These are phyloP conservation scores for Solanum okadae DNA, from an alignment of 257 asterid species.

Conservation along the genomic window DNA sequence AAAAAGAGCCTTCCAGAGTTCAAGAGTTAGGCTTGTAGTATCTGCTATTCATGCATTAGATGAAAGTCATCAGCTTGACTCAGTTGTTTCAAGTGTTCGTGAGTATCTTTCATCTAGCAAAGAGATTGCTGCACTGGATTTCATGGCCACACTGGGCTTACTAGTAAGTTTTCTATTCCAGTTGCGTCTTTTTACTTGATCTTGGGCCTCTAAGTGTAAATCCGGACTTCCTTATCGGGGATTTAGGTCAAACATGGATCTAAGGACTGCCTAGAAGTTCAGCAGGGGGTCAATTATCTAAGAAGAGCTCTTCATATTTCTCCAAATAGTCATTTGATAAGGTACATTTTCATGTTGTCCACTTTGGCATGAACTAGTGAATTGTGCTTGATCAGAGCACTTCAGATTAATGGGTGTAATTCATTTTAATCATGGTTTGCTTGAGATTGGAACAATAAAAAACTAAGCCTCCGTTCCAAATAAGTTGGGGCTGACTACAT, in stretches of 20 bases:
- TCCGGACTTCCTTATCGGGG: conserved; percentile 4
- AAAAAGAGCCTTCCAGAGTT: conserved; percentile 52
- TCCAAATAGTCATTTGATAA: conserved; percentile 65
- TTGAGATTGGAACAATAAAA: neutral
- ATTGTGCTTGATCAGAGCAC: neutral
- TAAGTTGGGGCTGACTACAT: neutral
- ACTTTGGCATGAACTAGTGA: neutral
- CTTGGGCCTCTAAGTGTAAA: neutral
- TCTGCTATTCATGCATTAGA: conserved; percentile 77
- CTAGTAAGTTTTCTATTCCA: conserved; percentile 45
- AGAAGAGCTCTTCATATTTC: conserved; percentile 78
- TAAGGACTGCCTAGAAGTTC: conserved; percentile 44
- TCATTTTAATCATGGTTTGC: neutral
- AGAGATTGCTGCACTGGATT: conserved; percentile 61
- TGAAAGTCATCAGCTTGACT: conserved; percentile 53
- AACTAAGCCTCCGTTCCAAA: neutral
- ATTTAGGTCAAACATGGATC: conserved; percentile 64
- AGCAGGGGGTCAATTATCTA: conserved; percentile 64
- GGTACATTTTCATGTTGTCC: conserved; percentile 30
- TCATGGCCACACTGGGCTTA: conserved; percentile 58
- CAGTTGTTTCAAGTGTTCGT: conserved; percentile 65
- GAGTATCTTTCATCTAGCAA: conserved; percentile 41
- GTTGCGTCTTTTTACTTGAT: neutral
- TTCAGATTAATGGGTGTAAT: neutral
- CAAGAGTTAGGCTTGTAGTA: conserved; percentile 55